Evolutionary conservation across 768 basidiomycete genomes (phyloP).

Genomic region (Hericium coralloides): DNA sequence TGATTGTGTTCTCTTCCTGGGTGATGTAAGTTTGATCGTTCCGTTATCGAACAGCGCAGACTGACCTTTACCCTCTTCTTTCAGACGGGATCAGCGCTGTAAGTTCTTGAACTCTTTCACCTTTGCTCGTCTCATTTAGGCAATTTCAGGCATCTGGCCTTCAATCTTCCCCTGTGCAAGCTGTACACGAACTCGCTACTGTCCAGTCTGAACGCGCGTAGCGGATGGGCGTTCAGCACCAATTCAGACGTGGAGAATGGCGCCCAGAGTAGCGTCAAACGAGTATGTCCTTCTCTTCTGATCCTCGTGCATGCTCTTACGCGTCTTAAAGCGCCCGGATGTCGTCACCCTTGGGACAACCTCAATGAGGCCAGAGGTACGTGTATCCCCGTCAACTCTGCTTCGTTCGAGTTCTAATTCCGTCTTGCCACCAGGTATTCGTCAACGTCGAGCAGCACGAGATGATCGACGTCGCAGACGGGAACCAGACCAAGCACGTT

Average conservation of each 20-base stretch:
- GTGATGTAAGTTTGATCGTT: conserved; percentile 12
- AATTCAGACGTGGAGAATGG: background rate
- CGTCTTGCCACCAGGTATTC: conserved; percentile 10
- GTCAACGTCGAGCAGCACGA: conserved; percentile 21
- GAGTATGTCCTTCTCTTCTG: background rate
- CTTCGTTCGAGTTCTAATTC: background rate
- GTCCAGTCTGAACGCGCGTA: conserved; percentile 30
- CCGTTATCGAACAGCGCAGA: background rate
- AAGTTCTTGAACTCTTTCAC: background rate
- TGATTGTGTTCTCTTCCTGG: conserved; percentile 25
- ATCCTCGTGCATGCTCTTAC: background rate
- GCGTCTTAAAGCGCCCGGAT: background rate
- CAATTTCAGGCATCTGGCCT: conserved; percentile 23
- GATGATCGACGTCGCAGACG: conserved; percentile 6
- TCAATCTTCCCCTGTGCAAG: conserved; percentile 30
- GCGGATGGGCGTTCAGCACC: conserved; percentile 22
- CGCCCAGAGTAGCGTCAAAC: background rate
- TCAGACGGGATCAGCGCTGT: too few species aligned
- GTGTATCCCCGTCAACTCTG: background rate
- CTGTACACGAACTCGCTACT: conserved; percentile 30
- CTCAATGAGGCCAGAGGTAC: background rate
- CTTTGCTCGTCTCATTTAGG: background rate
- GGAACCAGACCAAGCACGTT: too few species aligned
- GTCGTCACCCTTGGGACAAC: background rate
- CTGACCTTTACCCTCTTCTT: background rate